Evolutionary conservation across 1,139 yeast species (phyloP).

Genomic region (Yamadazyma taylorii): DNA sequence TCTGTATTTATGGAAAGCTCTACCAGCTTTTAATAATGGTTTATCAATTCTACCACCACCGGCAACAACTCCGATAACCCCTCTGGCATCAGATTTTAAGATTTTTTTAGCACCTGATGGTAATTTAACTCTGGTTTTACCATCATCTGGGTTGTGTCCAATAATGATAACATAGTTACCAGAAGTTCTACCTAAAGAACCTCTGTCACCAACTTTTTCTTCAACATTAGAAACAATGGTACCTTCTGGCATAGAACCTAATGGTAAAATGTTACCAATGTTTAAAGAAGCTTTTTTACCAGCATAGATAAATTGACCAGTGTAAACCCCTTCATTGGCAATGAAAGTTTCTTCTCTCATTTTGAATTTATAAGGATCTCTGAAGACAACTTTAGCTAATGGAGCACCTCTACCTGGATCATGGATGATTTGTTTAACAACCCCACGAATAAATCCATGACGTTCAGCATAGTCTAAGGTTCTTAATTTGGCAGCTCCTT

Average conservation of each 20-base stretch:
- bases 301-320: conserved; percentile 98
- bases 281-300: conserved; percentile 98
- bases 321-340: conserved; percentile 99
- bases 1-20: conserved; percentile 99
- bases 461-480: conserved; percentile 99
- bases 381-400: conserved; percentile 97
- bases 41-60: conserved; percentile 99
- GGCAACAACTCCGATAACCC: conserved; percentile 99
- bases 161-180: conserved; percentile 99
- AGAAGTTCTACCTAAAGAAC: conserved; percentile 99
- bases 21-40: conserved; percentile 99
- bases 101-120: conserved; percentile 99
- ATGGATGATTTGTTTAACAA: conserved; percentile 97
- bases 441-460: conserved; percentile 99
- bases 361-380: conserved; percentile 99
- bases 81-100: conserved; percentile 94
- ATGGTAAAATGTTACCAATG: conserved; percentile 97
- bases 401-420: conserved; percentile 99
- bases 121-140: conserved; percentile 98
- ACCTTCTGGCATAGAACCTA: conserved; percentile 98
- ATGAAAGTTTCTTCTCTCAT: conserved; percentile 97
- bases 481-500: conserved; percentile 99
- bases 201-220: conserved; percentile 99
- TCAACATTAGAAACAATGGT: conserved; percentile 97
- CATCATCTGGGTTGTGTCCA: conserved; percentile 99